phyloP scores from a whole-genome alignment of 2,329 filamentous ascomycete species.

The Fonsecaea monophora region DNA sequence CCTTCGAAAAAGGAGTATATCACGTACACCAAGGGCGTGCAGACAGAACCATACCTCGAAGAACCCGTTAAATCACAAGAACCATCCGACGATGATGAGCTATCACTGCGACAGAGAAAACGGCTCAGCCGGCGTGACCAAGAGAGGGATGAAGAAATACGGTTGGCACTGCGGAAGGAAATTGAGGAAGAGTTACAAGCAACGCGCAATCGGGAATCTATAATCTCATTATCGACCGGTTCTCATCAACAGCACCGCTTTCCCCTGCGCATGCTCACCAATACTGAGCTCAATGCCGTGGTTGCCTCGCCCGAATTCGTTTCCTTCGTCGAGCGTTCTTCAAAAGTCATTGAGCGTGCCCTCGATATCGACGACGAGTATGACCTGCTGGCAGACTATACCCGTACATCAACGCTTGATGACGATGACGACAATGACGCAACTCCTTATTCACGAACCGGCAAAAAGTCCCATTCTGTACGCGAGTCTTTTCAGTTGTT shows the following conservation, averaged over 20 bases:
- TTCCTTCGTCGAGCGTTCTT: conserved; percentile 93
- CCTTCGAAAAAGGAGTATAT: conserved; percentile 73
- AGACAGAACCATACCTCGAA: conserved; percentile 68
- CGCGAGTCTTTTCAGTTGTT: conserved; percentile 93
- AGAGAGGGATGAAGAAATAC: conserved; percentile 86
- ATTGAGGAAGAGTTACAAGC: conserved; percentile 90
- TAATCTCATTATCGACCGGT: conserved; percentile 49
- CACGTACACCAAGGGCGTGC: conserved; percentile 96
- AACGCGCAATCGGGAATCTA: conserved; percentile 53
- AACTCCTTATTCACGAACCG: conserved; percentile 34
- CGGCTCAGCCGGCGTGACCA: conserved; percentile 78
- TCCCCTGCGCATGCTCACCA: conserved; percentile 77
- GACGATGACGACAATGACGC: conserved; percentile 69
- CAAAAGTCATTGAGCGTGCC: conserved; percentile 94
- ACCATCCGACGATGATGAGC: conserved; percentile 71
- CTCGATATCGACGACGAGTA: conserved; percentile 88
- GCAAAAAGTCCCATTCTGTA: conserved; percentile 42
- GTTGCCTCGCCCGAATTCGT: conserved; percentile 92
- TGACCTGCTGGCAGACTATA: conserved; percentile 94
- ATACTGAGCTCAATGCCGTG: conserved; percentile 87
- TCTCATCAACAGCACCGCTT: conserved; percentile 64
- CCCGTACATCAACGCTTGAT: conserved; percentile 73
- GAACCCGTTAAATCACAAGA: conserved; percentile 58
- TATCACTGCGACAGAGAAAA: conserved; percentile 67
- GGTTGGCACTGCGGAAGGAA: conserved; percentile 82